Percentiles rank a stretch among this genome's conserved stretches.
These are phyloP conservation scores for Paecilomyces dactylethromorphus DNA, from an alignment of 2,329 filamentous ascomycete species.

Conservation along the genomic window DNA sequence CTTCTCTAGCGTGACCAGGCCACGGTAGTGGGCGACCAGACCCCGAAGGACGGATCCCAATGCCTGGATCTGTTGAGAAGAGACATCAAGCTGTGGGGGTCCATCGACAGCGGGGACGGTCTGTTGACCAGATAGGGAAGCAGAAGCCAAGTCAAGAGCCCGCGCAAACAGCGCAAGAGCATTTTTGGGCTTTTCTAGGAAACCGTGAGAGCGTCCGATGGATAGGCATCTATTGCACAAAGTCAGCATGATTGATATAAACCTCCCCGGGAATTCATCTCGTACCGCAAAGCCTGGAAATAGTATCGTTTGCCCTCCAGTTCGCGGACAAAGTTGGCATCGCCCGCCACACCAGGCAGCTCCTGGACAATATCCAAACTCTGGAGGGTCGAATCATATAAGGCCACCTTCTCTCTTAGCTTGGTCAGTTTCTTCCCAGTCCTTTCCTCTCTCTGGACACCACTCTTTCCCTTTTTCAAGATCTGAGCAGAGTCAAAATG, in stretches of 20 bases:
- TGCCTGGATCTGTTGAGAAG: constrained; percentile 49
- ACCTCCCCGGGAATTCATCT: background rate
- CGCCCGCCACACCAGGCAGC: constrained; percentile 81
- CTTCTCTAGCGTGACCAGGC: constrained; percentile 74
- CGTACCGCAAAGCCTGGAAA: constrained; percentile 81
- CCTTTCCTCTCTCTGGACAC: constrained; percentile 55
- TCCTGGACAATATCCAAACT: constrained; percentile 87
- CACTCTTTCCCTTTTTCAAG: constrained; percentile 46
- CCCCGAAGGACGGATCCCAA: constrained; percentile 59
- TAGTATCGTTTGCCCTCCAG: constrained; percentile 74
- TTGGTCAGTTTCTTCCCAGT: constrained; percentile 69
- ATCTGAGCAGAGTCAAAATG: constrained; percentile 40
- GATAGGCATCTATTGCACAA: constrained; percentile 59
- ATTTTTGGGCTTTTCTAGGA: constrained; percentile 66
- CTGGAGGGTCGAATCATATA: constrained; percentile 87
- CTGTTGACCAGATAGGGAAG: constrained; percentile 44
- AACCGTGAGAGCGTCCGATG: constrained; percentile 74
- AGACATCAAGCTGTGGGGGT: constrained; percentile 64
- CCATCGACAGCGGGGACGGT: constrained; percentile 34
- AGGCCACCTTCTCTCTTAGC: constrained; percentile 76
- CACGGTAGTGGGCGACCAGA: constrained; percentile 73
- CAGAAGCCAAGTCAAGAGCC: constrained; percentile 56
- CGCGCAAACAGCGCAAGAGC: constrained; percentile 79
- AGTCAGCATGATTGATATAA: constrained; percentile 5
- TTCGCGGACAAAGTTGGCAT: constrained; percentile 67